These are phyloP conservation scores for Alternaria infectoria DNA, from an alignment of 2,329 filamentous ascomycete species.

Conservation along the genomic window DNA sequence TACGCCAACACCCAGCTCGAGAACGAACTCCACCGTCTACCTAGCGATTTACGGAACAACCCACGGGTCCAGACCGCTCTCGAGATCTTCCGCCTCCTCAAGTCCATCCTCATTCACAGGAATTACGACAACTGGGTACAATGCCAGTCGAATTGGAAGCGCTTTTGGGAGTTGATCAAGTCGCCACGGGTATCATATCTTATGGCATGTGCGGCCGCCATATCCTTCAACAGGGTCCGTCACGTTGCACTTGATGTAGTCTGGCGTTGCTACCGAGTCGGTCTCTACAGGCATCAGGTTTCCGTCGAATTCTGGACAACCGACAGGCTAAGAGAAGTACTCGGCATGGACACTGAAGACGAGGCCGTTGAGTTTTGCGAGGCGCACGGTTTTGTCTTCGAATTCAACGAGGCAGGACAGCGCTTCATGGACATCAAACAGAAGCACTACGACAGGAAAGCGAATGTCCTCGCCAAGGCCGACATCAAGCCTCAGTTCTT, in stretches of 20 bases:
- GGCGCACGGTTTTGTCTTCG: conserved; percentile 60
- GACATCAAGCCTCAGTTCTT: conserved; percentile 57
- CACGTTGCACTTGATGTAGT: conserved; percentile 62
- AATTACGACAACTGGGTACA: conserved; percentile 58
- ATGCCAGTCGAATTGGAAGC: conserved; percentile 63
- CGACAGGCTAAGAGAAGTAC: conserved; percentile 56
- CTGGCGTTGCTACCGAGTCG: conserved; percentile 61
- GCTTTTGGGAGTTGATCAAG: conserved; percentile 63
- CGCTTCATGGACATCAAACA: conserved; percentile 62
- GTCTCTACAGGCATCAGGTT: conserved; percentile 52
- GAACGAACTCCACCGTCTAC: conserved; percentile 64
- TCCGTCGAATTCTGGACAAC: conserved; percentile 61
- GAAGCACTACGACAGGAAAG: conserved; percentile 42
- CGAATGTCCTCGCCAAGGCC: conserved; percentile 23
- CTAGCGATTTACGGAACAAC: conserved; percentile 57
- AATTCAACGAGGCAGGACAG: conserved; percentile 53
- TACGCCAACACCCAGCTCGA: conserved; percentile 58
- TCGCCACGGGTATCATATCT: conserved; percentile 65
- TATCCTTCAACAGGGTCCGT: conserved; percentile 66
- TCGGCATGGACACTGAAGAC: conserved; percentile 63
- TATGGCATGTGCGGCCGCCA: conserved; percentile 69
- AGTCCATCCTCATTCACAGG: conserved; percentile 58
- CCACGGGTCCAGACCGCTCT: conserved; percentile 62
- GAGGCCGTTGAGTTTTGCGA: conserved; percentile 62
- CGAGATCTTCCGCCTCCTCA: conserved; percentile 62